phyloP scores from a whole-genome alignment of 2,329 filamentous ascomycete genomes.

The Arthrobotrys sphaeroides region DNA sequence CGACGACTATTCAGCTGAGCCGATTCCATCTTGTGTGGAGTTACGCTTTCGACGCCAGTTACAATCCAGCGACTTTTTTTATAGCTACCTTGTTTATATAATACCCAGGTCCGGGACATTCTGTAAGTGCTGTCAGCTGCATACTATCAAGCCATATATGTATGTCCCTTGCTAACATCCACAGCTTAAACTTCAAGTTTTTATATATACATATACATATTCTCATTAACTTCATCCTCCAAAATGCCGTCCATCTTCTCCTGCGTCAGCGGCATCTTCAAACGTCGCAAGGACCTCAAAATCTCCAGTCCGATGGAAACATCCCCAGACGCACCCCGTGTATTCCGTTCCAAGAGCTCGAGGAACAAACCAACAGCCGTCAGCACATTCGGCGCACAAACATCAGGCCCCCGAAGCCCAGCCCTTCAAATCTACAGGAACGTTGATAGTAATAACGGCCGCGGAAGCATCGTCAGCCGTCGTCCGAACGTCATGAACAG shows the following conservation, averaged over 20 bases:
- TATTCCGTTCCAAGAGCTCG: neutral
- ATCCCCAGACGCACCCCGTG: neutral
- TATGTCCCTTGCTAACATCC: neutral
- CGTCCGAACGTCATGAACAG: slow-evolving; percentile 4
- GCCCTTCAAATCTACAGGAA: neutral
- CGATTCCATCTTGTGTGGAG: no score
- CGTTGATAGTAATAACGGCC: neutral
- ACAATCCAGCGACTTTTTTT: no score
- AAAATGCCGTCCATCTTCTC: slow-evolving; percentile 28
- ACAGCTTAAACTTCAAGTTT: neutral
- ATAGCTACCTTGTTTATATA: no score
- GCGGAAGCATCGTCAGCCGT: neutral
- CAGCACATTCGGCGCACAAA: neutral
- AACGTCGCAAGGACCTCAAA: slow-evolving; percentile 7
- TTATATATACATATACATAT: neutral
- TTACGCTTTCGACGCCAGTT: no score
- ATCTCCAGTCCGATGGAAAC: slow-evolving; percentile 19
- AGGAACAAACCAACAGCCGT: neutral
- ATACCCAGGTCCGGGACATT: neutral
- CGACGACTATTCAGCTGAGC: no score
- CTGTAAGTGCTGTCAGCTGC: neutral
- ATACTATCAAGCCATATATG: no score
- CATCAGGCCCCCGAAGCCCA: slow-evolving; percentile 3
- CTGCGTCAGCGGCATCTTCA: slow-evolving; percentile 28
- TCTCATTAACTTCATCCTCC: neutral